Base-by-base conservation (phyloP, 2,329 filamentous ascomycete species). In the Pseudogymnoascus sp. region DNA sequence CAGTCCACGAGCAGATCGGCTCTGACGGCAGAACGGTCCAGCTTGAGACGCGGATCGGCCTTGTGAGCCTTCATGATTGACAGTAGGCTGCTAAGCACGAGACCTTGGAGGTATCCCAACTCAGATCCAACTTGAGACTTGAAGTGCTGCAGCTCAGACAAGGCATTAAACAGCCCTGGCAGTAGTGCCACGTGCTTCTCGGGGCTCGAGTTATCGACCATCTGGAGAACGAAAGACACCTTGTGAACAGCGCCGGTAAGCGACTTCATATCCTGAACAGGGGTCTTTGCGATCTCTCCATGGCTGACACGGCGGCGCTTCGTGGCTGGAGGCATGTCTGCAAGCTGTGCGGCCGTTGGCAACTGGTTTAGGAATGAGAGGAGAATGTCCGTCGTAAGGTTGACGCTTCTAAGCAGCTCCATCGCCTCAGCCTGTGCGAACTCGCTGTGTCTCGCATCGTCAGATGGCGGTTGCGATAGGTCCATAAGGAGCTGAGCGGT, bases 1-100 rank as follows among this genome's bases (percentile, higher is more conserved):
- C 92, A 97, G 72, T 95, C 92, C 59, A 97, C 92, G 62, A 99
- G 86, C 53, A 97, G 77, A 73, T 99, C 94, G 2, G 91, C 90
- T 63, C 95, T 87, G 40, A 96, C 89, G 38, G 86, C 87, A 2
- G 90, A 88, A 53, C 86, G 85, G 73, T 95, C 91, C 63, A 96
- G 87, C 64, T 84, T 82, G 42, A 88, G 77, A 35, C 75, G 77
- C 71, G 80, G 79, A 74, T 84, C 79, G 60, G 76, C 75, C 75
- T 89, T 90, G 70, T 90, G 87, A 0, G 85, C 85, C 64, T 91
- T 88, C 68, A 97, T 86, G 76, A 97, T 96, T 44, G 88, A 86
- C 60, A 93, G 80, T 35, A 99, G 80, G 69, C 90, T 92, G 67
- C 89, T 85, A 40, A 99, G 82, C 6, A 94, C 86, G 61, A 97